These are phyloP conservation scores for Yamadazyma insecticola DNA, from an alignment of 805 yeast species.

Conservation along the genomic window DNA sequence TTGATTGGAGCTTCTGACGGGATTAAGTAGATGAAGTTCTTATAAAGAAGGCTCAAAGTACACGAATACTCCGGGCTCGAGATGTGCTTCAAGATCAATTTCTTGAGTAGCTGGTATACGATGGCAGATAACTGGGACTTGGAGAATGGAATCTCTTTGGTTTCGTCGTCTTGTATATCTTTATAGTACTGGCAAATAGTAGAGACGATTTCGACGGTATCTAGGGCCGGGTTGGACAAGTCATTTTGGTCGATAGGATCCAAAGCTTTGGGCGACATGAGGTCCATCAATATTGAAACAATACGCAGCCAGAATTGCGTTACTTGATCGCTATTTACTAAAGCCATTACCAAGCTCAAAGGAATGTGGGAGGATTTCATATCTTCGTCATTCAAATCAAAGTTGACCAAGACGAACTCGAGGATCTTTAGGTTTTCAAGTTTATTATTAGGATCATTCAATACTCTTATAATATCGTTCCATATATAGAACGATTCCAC, in stretches of 20 bases:
- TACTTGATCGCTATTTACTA: conserved; percentile 22
- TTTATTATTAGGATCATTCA: conserved; percentile 9
- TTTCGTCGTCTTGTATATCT: no score
- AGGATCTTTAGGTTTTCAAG: conserved; percentile 42
- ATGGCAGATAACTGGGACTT: conserved; percentile 13
- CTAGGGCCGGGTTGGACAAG: no score
- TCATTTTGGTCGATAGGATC: conserved; percentile 5
- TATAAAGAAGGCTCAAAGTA: conserved; percentile 15
- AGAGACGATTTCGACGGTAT: no score
- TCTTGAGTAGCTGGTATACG: conserved; percentile 15
- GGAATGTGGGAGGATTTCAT: conserved; percentile 77
- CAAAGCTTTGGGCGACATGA: conserved; percentile 62
- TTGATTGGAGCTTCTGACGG: conserved; percentile 11
- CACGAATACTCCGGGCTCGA: conserved; percentile 12
- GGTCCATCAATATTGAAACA: conserved; percentile 39
- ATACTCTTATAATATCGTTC: conserved; percentile 43
- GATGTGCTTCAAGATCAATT: conserved; percentile 14
- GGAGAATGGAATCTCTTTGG: conserved; percentile 13
- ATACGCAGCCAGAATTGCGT: conserved; percentile 33
- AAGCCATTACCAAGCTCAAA: conserved; percentile 48
- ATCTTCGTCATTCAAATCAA: conserved; percentile 83
- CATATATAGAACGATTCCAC: conserved; percentile 80
- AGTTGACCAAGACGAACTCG: conserved; percentile 55
- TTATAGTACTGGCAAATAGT: no score
- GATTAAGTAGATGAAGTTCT: conserved; percentile 16